Conservation (phyloP, 768 basidiomycete species). For the Mycena leptocephala region DNA sequence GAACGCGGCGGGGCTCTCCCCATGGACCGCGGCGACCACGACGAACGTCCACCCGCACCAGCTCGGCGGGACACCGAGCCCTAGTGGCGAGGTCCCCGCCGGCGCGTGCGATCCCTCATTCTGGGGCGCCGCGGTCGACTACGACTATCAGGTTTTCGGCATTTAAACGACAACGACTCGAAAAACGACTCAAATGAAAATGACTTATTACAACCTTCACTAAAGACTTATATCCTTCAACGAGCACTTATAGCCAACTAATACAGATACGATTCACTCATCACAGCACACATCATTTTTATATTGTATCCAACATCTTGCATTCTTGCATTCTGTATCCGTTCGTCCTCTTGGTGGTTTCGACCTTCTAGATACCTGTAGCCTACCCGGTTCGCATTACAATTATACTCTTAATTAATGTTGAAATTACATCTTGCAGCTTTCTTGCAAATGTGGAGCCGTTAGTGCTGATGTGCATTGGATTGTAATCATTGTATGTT, state of each 20-base stretch:
- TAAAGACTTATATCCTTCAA: no score
- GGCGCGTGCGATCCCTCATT: constrained; percentile 78
- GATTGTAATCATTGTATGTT: no score
- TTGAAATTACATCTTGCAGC: constrained; percentile 11
- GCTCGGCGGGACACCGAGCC: constrained; percentile 66
- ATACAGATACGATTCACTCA: background rate
- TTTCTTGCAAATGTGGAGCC: no score
- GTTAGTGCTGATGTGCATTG: no score
- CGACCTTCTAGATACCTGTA: constrained; percentile 18
- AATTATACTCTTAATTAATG: constrained; percentile 14
- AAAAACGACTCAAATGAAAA: background rate
- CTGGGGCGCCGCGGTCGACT: constrained; percentile 77
- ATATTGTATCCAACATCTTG: constrained; percentile 32
- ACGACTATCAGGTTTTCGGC: constrained; percentile 81
- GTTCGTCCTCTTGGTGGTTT: constrained; percentile 18
- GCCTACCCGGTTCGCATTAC: constrained; percentile 6
- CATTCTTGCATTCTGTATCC: constrained; percentile 14
- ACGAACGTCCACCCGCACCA: constrained; percentile 70
- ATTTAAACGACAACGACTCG: constrained; percentile 46
- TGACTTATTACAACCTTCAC: background rate
- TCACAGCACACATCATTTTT: background rate
- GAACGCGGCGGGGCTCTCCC: constrained; percentile 64
- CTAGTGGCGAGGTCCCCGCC: constrained; percentile 59
- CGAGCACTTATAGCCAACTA: constrained; percentile 24
- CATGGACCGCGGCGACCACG: constrained; percentile 71